These are phyloP conservation scores for Phytophthora ohioensis DNA, from an alignment of 352 stramenopile genomes.

Conservation along the genomic window DNA sequence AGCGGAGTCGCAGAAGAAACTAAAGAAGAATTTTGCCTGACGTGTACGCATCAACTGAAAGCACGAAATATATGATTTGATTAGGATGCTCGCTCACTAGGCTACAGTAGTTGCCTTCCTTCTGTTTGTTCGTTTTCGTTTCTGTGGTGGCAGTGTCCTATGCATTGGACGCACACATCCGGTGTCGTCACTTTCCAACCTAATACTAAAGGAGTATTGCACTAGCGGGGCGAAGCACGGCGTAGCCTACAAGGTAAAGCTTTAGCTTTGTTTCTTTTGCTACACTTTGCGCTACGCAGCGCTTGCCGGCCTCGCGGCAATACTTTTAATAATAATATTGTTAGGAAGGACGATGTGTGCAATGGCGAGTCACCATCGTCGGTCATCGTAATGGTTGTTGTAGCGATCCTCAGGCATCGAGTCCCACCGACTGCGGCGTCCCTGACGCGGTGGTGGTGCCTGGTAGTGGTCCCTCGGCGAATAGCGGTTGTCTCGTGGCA, in stretches of 20 bases:
- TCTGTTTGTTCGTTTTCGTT: conserved; percentile 3
- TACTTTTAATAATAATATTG: conserved; percentile 57
- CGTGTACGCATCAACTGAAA: conserved; percentile 20
- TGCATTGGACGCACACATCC: conserved; percentile 4
- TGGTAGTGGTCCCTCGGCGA: conserved; percentile 44
- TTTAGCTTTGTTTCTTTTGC: conserved; percentile 43
- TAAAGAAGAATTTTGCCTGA: conserved; percentile 3
- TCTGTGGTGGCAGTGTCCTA: conserved; percentile 7
- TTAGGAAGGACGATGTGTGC: conserved; percentile 39
- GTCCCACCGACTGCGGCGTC: conserved; percentile 45
- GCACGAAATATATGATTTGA: conserved; percentile 40
- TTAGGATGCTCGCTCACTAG: conserved; percentile 28
- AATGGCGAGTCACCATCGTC: conserved; percentile 36
- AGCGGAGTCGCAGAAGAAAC: background rate
- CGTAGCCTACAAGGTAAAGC: conserved; percentile 44
- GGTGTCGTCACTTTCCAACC: conserved; percentile 33
- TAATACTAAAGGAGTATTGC: conserved; percentile 46
- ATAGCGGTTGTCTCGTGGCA: conserved; percentile 32
- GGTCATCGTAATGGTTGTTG: conserved; percentile 41
- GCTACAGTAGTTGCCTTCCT: background rate
- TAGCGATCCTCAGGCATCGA: conserved; percentile 47
- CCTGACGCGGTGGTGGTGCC: conserved; percentile 23
- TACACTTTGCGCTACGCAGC: conserved; percentile 44
- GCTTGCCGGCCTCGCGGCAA: conserved; percentile 39
- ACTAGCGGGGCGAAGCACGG: conserved; percentile 39